Base-by-base conservation (phyloP, 257 asterid species). In the Solanum pinnatisectum region DNA sequence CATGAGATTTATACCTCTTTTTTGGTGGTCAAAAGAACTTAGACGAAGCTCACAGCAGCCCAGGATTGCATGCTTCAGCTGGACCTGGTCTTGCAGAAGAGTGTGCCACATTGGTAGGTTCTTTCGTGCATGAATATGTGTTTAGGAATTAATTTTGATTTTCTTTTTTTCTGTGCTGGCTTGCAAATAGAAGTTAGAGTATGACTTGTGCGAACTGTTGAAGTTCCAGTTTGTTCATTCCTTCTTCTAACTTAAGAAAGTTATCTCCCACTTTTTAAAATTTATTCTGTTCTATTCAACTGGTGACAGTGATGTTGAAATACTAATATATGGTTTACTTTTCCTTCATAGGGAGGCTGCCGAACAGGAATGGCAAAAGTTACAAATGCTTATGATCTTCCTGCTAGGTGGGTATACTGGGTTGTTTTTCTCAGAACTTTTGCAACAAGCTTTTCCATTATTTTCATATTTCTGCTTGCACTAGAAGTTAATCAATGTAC, bases 31-130 rank as follows among this genome's bases (percentile, higher is more conserved):
- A 76, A 67, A 95, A 97, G 99, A 97, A 90, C 91, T 91, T 97
- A 88, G 99, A 97, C 90, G 99, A 97, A 94, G 98, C 93, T 30
- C 98, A 94, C 90, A 95, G 98, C 91, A 96, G 99, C 89, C 97
- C 97, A 81, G 99, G 99, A 89, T 93, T 97, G 96, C 98, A 94
- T 91, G 97, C 94, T 89, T 98, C 98, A 78, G 98, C 99, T 84
- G 99, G 99, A 90, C 96, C 98, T 40, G 94, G 97, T 88, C 97
- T 96, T 86, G 98, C 98, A 44, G 99, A 97, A 94, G 99, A 97
- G 93, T 90, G 92, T 79, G 87, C 88, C 13, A 52, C 90, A 83
- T 77, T 94, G 88, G 91, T 94, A 89, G 89, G 89, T 56, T 27
- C 46, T 46, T 8, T 20, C 2, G 16, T 59, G 46, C 52, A 70